phyloP scores from a whole-genome alignment of 495 filamentous ascomycete genomes.

The Daldinia childiae region DNA sequence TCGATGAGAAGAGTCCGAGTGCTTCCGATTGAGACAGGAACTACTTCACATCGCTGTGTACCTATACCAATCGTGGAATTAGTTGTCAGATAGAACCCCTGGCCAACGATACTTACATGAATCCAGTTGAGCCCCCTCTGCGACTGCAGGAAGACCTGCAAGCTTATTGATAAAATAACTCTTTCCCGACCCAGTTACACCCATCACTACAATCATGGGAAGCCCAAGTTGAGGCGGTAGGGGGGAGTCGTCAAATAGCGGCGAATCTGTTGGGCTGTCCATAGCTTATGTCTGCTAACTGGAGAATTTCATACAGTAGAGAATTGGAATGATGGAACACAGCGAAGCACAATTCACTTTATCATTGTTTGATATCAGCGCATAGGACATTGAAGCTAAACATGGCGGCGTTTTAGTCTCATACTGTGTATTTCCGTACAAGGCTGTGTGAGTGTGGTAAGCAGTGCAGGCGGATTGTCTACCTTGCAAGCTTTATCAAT shows the following conservation, averaged over 20 bases:
- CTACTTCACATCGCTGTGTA: constrained; percentile 1
- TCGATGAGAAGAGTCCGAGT: constrained; percentile 53
- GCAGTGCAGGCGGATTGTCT: background rate
- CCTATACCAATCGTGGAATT: background rate
- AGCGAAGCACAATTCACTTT: background rate
- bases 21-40: background rate
- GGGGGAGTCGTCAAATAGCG: background rate
- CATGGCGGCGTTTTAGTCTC: background rate
- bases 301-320: background rate
- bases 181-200: constrained; percentile 24
- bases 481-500: background rate
- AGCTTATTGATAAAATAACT: constrained; percentile 9
- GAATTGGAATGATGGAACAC: background rate
- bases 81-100: background rate
- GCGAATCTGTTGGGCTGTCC: background rate
- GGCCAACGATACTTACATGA: background rate
- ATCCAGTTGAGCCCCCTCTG: background rate
- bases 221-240: background rate
- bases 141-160: background rate
- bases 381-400: background rate
- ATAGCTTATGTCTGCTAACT: background rate
- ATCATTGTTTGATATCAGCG: background rate
- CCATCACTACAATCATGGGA: constrained; percentile 13
- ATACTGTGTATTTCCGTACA: background rate
- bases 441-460: background rate